These are phyloP conservation scores for Calvatia gigantea DNA, from an alignment of 768 basidiomycete species.

Conservation along the genomic window DNA sequence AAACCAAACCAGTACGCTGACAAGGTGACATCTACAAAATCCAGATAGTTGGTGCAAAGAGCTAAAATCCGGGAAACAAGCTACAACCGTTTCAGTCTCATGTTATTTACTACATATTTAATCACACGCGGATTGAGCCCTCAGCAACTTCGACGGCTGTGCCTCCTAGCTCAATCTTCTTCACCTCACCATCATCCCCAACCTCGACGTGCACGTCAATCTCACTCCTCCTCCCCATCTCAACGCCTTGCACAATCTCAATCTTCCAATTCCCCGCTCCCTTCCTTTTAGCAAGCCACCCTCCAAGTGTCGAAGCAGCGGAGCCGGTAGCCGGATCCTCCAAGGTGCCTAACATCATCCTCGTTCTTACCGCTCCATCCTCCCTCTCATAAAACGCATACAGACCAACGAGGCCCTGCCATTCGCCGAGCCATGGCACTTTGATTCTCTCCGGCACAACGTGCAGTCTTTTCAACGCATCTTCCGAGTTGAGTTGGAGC, in stretches of 20 bases:
- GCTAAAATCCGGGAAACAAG: too few species aligned
- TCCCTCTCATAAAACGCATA: slow-evolving; percentile 33
- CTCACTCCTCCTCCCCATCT: slow-evolving; percentile 42
- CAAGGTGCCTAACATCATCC: slow-evolving; percentile 37
- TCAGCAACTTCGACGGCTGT: slow-evolving; percentile 38
- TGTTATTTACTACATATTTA: too few species aligned
- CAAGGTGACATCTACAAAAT: too few species aligned
- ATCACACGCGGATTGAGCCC: slow-evolving; percentile 21
- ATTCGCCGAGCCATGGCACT: slow-evolving; percentile 32
- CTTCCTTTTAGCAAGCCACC: slow-evolving; percentile 33
- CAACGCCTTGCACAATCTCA: slow-evolving; percentile 39
- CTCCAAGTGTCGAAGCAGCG: slow-evolving; percentile 39
- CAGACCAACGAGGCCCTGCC: slow-evolving; percentile 32
- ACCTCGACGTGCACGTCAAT: slow-evolving; percentile 36
- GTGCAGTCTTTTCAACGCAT: slow-evolving; percentile 31
- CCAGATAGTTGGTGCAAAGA: too few species aligned
- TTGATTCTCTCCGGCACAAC: slow-evolving; percentile 21
- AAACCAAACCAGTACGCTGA: too few species aligned
- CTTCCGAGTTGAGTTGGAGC: slow-evolving; percentile 32
- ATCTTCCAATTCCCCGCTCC: slow-evolving; percentile 34
- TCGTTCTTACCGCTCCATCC: slow-evolving; percentile 32
- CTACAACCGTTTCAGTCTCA: too few species aligned
- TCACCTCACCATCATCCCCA: slow-evolving; percentile 24
- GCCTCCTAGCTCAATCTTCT: slow-evolving; percentile 33
- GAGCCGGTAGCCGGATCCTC: slow-evolving; percentile 48